Percentiles rank a stretch among this genome's conserved stretches.
phyloP scores from a whole-genome alignment of 1,284 basidiomycete species.

The Austroboletus rostrupii region DNA sequence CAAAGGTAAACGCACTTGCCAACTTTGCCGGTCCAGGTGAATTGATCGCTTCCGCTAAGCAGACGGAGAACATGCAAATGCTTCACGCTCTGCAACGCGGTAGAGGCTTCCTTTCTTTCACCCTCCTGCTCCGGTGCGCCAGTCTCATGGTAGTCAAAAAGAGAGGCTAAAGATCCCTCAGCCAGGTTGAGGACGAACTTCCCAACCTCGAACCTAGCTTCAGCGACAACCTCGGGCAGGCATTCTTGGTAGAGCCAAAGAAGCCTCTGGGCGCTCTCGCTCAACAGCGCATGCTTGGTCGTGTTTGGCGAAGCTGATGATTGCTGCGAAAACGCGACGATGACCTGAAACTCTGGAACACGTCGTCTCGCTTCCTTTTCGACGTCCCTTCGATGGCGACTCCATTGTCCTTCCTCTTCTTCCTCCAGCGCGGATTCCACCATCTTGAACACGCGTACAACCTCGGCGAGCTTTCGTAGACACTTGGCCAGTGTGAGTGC shows the following conservation, averaged over 20 bases:
- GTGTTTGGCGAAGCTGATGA: slow-evolving; percentile 15
- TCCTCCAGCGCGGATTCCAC: slow-evolving; percentile 62
- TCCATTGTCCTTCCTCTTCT: slow-evolving; percentile 69
- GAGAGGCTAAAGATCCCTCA: slow-evolving; percentile 24
- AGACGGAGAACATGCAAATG: slow-evolving; percentile 80
- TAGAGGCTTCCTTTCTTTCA: slow-evolving; percentile 14
- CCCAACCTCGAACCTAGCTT: slow-evolving; percentile 82
- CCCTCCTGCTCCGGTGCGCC: slow-evolving; percentile 2
- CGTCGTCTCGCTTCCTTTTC: slow-evolving; percentile 73
- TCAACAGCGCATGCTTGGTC: slow-evolving; percentile 52
- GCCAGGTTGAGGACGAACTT: slow-evolving; percentile 62
- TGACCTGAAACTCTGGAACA: slow-evolving; percentile 80
- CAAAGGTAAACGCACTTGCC: slow-evolving; percentile 39
- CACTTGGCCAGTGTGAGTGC: slow-evolving; percentile 73
- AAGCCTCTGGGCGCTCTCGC: slow-evolving; percentile 76
- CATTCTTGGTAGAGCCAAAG: slow-evolving; percentile 82
- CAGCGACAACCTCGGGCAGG: slow-evolving; percentile 70
- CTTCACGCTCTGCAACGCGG: slow-evolving; percentile 51
- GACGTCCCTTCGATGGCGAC: slow-evolving; percentile 55
- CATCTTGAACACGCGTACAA: slow-evolving; percentile 47
- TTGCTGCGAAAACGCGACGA: slow-evolving; percentile 74
- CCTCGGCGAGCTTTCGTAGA: slow-evolving; percentile 63
- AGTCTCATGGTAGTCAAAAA: slow-evolving; percentile 14
- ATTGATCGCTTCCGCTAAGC: slow-evolving; percentile 70
- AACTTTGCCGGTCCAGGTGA: slow-evolving; percentile 72